A percentile compares a stretch with the other conserved stretches of the same genome.
phyloP scores from a whole-genome alignment of 768 basidiomycete genomes.

The Fistulinella prunicolor region DNA sequence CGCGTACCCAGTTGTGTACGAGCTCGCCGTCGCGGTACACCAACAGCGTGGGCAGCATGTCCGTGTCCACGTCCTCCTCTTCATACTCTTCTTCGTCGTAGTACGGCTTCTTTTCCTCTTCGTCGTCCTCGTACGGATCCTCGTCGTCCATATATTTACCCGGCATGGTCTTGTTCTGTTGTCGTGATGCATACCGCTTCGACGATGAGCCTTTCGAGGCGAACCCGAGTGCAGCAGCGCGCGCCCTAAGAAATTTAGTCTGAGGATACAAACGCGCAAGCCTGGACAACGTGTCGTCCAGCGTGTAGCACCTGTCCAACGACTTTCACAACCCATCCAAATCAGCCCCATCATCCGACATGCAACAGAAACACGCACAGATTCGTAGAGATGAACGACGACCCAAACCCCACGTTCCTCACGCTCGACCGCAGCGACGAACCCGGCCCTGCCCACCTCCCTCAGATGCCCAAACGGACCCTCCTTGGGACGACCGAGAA shows the following conservation, averaged over 20 bases:
- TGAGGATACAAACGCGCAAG: slow-evolving; percentile 68
- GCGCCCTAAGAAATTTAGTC: slow-evolving; percentile 79
- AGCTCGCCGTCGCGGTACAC: slow-evolving; percentile 79
- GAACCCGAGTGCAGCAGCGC: slow-evolving; percentile 75
- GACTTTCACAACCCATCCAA: slow-evolving; percentile 48
- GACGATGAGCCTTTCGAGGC: slow-evolving; percentile 39
- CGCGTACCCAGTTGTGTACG: slow-evolving; percentile 86
- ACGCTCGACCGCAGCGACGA: slow-evolving; percentile 69
- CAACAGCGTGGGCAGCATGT: slow-evolving; percentile 75
- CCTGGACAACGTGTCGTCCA: slow-evolving; percentile 66
- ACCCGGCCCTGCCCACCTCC: slow-evolving; percentile 74
- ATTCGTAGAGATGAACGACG: slow-evolving; percentile 81
- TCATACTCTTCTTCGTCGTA: slow-evolving; percentile 44
- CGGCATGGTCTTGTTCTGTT: slow-evolving; percentile 14
- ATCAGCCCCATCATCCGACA: slow-evolving; percentile 1
- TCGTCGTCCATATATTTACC: slow-evolving; percentile 37
- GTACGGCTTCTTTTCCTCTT: slow-evolving; percentile 27
- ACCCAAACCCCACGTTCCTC: slow-evolving; percentile 74
- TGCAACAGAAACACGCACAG: slow-evolving; percentile 45
- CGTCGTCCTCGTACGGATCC: slow-evolving; percentile 44
- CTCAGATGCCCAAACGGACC: slow-evolving; percentile 75
- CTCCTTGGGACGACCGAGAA: slow-evolving; percentile 47
- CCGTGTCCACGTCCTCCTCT: slow-evolving; percentile 69
- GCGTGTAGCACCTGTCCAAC: slow-evolving; percentile 64
- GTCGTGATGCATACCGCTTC: slow-evolving; percentile 8